Evolutionary conservation across 768 basidiomycete genomes (phyloP), one percentile per base, ranked within the genome.

Genomic region (Tremella fuciformis): DNA sequence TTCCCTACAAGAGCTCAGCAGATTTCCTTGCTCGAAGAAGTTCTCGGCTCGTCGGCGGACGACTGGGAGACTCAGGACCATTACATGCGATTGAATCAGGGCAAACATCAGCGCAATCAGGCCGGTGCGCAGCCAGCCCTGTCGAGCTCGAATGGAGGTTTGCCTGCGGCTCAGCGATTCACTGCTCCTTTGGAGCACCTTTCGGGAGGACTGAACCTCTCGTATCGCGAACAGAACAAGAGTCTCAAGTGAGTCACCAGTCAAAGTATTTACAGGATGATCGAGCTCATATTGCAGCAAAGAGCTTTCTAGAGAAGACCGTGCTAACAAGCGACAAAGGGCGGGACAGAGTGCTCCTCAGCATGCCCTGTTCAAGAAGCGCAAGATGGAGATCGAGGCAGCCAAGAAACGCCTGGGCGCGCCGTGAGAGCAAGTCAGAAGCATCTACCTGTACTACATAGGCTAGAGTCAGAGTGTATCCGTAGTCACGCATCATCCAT

Each of bases 11-110:
- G 84, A 70, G 86, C 91, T 67, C 89, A 96, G 71, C 94, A 98
- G 79, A 94, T 98, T 59, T 94, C 97, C 75, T 84, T 99, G 16
- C 82, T 99, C n/a, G 88, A 89, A 58, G 87, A 89, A 6, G 93
- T 98, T 16, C 81, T 98, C 18, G 81, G 91, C 62, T 89, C 91
- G 29, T 91, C 88, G 76, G 94, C 96, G 74, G 89, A 88, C 8
- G 90, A 59, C 13, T 57, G 59, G 40, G 74, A 73, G 24, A 68
- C 71, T 0, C 55, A 59, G 13, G 75, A 76, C 51, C 69, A 73
- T 41, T 72, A 73, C 37, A 71, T 69, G 66, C 47, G 64, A 13
- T 50, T 73, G 38, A 67, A 73, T 47, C 55, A 67, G 25, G 67
- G 70, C 19, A 69, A 62, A 53, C 71, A 70, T 48, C 64, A 67